A percentile compares a stretch with the other conserved stretches of the same genome.
Conservation (phyloP, 805 yeast genomes). For the Yarrowia bubula region DNA sequence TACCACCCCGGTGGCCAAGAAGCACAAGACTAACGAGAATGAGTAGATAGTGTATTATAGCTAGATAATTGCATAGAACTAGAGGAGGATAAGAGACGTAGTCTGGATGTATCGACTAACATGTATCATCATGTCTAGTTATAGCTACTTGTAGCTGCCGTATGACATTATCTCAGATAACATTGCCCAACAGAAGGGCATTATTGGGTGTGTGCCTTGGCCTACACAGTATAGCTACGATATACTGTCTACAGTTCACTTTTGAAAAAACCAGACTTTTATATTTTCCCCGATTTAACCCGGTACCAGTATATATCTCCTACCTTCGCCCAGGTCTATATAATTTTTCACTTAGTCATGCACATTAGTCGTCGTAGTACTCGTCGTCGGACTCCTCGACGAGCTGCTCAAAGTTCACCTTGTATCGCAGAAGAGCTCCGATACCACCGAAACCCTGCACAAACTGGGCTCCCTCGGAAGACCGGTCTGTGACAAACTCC, state of each 20-base stretch:
- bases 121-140: no score
- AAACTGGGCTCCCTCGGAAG: slow-evolving; percentile 98
- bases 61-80: not conserved
- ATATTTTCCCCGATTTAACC: not conserved
- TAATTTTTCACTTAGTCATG: slow-evolving; percentile 5
- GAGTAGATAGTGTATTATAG: not conserved
- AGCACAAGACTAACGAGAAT: slow-evolving; percentile 9
- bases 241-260: no score
- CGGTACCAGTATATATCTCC: not conserved
- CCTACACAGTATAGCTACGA: no score
- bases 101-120: no score
- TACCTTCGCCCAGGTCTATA: not conserved
- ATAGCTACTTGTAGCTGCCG: no score
- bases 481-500: slow-evolving; percentile 94
- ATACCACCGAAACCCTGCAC: slow-evolving; percentile 98
- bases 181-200: no score
- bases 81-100: no score
- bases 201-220: no score
- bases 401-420: slow-evolving; percentile 94
- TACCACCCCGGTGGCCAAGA: slow-evolving; percentile 12
- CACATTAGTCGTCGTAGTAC: slow-evolving; percentile 48
- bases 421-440: slow-evolving; percentile 94
- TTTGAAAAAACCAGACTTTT: not conserved
- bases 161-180: no score
- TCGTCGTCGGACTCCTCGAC: slow-evolving; percentile 87